Base-by-base conservation (phyloP, 441 rosid species). In the Erysimum pusillum region DNA sequence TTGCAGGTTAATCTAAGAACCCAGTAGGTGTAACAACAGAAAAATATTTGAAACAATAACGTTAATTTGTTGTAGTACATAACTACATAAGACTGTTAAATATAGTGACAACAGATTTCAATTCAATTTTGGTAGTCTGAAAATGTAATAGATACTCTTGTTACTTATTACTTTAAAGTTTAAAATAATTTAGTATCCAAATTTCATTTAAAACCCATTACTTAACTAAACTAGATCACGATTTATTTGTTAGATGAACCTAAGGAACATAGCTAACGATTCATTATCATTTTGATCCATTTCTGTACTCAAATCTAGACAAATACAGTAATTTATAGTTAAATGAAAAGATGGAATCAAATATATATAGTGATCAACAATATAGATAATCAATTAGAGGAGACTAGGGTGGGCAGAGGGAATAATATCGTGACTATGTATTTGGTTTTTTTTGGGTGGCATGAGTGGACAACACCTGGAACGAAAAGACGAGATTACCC, bases 381-480 rank as follows among this genome's bases (percentile, higher is more conserved):
- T 14, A 56, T 44, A 42, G 39, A 54, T 42, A 63, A 10, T 13
- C 48, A 46, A 48, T 53, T 69, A 69, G 68, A 63, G 51, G 54
- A 63, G 42, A 63, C 41, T 36, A 12, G 73, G 75, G 45, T 76
- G 17, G 76, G 76, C 61, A 70, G 52, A 59, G 38, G 67, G 53
- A 76, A 70, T 59, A 56, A 58, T 56, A 54, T 56, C 65, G 71
- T 63, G 80, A 63, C 58, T 69, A 69, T 67, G 22, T 25, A 52
- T 70, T 70, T 71, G 67, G 80, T 80, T 70, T 52, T 45, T 52
- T 38, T 17, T 17, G 32, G 28, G 28, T 25, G 28, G 28, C 28
- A 5, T 66, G 74, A 74, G 79, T 85, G 90, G 91, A 90, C 90
- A 84, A 82, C 67, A 79, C 89, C 79, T 83, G 78, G 66, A 54